These are phyloP conservation scores for Backusella parvicylindrica DNA, from an alignment of 192 early-diverging fungal genomes.

Conservation along the genomic window DNA sequence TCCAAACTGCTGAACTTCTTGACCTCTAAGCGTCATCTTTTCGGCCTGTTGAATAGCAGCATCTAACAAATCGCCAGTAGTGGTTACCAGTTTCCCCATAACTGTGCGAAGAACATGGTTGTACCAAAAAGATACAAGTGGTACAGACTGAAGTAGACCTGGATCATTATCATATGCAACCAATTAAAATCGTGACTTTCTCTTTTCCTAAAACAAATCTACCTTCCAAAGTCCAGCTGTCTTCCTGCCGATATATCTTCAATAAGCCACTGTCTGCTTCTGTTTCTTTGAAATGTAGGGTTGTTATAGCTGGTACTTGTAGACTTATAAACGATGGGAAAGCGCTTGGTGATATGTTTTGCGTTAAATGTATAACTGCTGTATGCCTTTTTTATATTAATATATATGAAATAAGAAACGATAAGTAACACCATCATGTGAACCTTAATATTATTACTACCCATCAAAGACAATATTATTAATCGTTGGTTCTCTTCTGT, in stretches of 20 bases:
- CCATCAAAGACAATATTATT: slow-evolving; percentile 36
- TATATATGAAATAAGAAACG: neutral
- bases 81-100: slow-evolving; percentile 43
- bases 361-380: slow-evolving; percentile 45
- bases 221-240: slow-evolving; percentile 58
- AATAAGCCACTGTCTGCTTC: slow-evolving; percentile 39
- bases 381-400: slow-evolving; percentile 31
- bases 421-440: neutral
- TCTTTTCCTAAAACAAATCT: neutral
- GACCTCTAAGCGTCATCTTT: slow-evolving; percentile 32
- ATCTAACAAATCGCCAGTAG: slow-evolving; percentile 48
- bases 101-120: slow-evolving; percentile 49
- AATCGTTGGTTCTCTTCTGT: slow-evolving; percentile 31
- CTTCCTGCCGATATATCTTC: slow-evolving; percentile 54
- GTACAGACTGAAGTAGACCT: slow-evolving; percentile 50
- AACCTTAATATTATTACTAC: slow-evolving; percentile 7
- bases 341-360: slow-evolving; percentile 47
- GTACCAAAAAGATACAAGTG: slow-evolving; percentile 56
- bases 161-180: neutral
- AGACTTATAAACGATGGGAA: slow-evolving; percentile 46
- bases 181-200: slow-evolving; percentile 9
- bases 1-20: slow-evolving; percentile 31
- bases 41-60: slow-evolving; percentile 41
- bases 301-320: slow-evolving; percentile 51
- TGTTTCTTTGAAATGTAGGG: slow-evolving; percentile 46